Conservation (phyloP, 306 rosid genomes). For the Acacia confusa region DNA sequence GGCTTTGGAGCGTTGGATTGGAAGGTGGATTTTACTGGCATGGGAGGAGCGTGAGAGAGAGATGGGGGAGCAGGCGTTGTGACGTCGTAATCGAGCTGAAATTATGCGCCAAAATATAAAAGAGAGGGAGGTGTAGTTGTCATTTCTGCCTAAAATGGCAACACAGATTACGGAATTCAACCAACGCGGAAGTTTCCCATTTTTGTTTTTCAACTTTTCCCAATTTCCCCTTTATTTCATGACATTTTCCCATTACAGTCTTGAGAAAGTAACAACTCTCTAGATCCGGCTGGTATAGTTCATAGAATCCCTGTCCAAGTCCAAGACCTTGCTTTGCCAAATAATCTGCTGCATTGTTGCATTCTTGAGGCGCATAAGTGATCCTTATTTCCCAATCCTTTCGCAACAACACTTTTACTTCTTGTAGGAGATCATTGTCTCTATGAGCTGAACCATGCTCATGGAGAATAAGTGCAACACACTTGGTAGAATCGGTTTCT, state of each 20-base stretch:
- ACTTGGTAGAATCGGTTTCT: too few species aligned
- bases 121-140: not conserved
- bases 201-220: not conserved
- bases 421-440: too few species aligned
- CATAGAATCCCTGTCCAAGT: too few species aligned
- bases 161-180: conserved; percentile 4
- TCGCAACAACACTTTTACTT: too few species aligned
- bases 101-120: not conserved
- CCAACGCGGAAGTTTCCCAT: not conserved
- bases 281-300: too few species aligned
- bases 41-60: conserved; percentile 5
- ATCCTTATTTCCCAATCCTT: too few species aligned
- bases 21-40: not conserved
- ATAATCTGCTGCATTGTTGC: too few species aligned
- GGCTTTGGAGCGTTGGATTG: not conserved
- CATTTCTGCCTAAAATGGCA: conserved; percentile 3
- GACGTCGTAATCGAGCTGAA: conserved; percentile 11
- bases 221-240: not conserved
- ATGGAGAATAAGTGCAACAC: too few species aligned
- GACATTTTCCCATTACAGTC: not conserved
- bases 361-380: too few species aligned
- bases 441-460: too few species aligned
- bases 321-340: too few species aligned
- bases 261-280: too few species aligned
- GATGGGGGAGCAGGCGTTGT: not conserved